Evolutionary conservation across 139 green algal genomes (phyloP).

Genomic region (Closterium sp.): DNA sequence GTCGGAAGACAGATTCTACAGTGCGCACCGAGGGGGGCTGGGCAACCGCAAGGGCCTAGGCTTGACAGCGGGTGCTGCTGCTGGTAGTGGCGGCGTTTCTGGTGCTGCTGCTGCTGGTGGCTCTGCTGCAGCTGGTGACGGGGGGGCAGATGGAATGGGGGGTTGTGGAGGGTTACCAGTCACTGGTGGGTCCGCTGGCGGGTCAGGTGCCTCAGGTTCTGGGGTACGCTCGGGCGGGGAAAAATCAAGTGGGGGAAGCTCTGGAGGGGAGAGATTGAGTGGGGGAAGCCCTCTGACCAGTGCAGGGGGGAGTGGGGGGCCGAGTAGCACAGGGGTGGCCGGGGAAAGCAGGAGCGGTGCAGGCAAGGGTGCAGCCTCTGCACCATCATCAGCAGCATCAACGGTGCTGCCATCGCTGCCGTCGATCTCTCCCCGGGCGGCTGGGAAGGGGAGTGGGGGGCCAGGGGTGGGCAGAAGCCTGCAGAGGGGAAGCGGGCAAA

Average conservation of each 20-base stretch:
- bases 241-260: too few relatives aligned
- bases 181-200: background rate
- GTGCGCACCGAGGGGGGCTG: background rate
- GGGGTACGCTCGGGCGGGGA: too few relatives aligned
- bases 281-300: too few relatives aligned
- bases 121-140: background rate
- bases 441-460: background rate
- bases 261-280: too few relatives aligned
- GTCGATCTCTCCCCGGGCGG: background rate
- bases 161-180: background rate
- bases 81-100: background rate
- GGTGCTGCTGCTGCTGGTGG: background rate
- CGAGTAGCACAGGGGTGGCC: background rate
- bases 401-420: background rate
- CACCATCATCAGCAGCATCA: background rate
- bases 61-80: background rate
- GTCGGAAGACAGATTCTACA: background rate
- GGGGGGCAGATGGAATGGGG: background rate
- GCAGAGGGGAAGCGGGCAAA: background rate
- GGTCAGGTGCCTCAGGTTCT: background rate
- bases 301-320: background rate
- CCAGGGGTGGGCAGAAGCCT: background rate
- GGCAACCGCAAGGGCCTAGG: background rate
- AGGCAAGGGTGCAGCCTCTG: background rate
- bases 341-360: background rate